Evolutionary conservation across 208 protist genomes (phyloP).

Genomic region (Trichomonas vaginalis): DNA sequence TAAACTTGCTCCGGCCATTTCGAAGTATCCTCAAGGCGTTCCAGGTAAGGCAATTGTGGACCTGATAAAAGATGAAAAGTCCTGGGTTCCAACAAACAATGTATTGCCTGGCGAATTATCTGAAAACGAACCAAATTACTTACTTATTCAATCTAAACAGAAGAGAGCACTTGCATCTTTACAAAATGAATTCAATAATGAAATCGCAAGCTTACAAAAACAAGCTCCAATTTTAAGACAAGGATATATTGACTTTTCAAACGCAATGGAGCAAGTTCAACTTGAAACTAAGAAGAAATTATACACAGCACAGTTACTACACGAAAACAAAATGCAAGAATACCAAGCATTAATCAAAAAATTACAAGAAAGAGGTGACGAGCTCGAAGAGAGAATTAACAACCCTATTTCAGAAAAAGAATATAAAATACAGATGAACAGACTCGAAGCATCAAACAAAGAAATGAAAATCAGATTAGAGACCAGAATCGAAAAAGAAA

Average conservation of each 20-base stretch:
- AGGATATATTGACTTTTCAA: background rate
- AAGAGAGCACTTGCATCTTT: background rate
- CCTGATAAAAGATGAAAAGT: background rate
- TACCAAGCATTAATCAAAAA: background rate
- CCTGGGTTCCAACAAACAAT: background rate
- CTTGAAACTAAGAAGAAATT: background rate
- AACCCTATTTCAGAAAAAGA: background rate
- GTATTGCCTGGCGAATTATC: background rate
- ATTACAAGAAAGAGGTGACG: background rate
- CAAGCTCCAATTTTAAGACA: background rate
- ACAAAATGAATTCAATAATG: background rate
- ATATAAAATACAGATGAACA: background rate
- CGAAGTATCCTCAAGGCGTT: background rate
- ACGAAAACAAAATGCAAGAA: background rate
- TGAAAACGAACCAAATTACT: background rate
- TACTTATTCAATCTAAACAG: background rate
- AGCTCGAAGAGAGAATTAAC: background rate
- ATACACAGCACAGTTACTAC: background rate
- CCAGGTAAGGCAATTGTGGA: background rate
- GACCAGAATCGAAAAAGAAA: background rate
- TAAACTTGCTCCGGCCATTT: background rate
- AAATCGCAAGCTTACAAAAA: background rate
- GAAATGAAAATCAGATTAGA: background rate
- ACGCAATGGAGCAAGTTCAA: background rate
- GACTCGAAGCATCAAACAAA: background rate